These are phyloP conservation scores for Pezicula carpinea DNA, from an alignment of 2,329 filamentous ascomycete species.

Conservation along the genomic window DNA sequence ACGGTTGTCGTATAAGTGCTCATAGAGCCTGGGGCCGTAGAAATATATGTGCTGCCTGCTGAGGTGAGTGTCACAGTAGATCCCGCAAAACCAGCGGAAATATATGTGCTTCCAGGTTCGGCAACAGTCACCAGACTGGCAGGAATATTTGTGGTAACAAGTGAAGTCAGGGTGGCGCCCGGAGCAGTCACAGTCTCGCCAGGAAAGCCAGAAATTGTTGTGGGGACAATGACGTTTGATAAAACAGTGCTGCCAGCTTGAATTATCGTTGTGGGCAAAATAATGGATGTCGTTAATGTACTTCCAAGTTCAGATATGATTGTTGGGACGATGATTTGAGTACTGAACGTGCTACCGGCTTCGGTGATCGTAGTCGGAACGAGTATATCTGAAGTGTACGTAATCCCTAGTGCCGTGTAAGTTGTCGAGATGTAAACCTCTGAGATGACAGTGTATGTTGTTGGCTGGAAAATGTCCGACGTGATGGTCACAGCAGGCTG, in stretches of 20 bases:
- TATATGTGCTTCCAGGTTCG: background rate
- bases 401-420: background rate
- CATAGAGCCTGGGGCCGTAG: background rate
- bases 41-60: conserved; percentile 1
- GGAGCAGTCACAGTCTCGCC: conserved; percentile 5
- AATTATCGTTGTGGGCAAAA: conserved; percentile 1
- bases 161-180: conserved; percentile 2
- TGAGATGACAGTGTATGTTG: background rate
- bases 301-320: conserved; percentile 6
- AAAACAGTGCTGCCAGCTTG: conserved; percentile 6
- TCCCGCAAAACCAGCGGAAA: conserved; percentile 3
- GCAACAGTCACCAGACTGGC: conserved; percentile 4
- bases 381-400: background rate
- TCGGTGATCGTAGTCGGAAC: background rate
- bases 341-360: background rate
- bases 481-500: background rate
- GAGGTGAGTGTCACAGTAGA: conserved; percentile 10
- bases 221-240: conserved; percentile 1
- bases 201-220: background rate
- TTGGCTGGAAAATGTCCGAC: background rate
- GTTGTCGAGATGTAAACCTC: background rate
- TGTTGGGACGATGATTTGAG: background rate
- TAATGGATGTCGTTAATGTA: background rate
- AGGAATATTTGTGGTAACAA: conserved; percentile 2
- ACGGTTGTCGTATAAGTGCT: conserved; percentile 1